phyloP scores from a whole-genome alignment of 2,329 filamentous ascomycete genomes.

The Beauveria rudraprayagi region DNA sequence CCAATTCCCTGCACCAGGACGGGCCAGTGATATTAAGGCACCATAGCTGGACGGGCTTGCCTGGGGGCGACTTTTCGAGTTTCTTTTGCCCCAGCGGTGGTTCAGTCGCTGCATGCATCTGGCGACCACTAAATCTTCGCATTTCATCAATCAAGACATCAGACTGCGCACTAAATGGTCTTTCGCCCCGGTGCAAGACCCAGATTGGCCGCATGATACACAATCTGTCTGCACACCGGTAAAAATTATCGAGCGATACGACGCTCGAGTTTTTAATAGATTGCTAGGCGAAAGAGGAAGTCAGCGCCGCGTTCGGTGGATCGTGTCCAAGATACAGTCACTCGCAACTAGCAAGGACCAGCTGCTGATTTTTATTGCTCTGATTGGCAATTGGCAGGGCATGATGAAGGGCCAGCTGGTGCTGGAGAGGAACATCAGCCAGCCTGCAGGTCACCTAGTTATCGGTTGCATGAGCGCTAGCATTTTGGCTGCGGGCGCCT shows the following conservation, averaged over 20 bases:
- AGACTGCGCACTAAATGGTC: background rate
- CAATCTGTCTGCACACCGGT: background rate
- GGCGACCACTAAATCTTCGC: background rate
- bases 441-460: constrained; percentile 1
- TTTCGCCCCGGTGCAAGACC: background rate
- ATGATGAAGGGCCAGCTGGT: background rate
- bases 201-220: background rate
- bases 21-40: background rate
- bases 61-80: background rate
- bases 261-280: background rate
- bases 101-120: background rate
- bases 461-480: background rate
- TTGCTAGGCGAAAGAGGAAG: background rate
- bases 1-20: background rate
- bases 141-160: background rate
- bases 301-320: background rate
- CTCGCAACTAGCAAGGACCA: background rate
- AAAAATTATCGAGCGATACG: background rate
- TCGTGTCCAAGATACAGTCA: background rate
- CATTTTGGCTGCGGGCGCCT: background rate
- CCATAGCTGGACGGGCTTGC: background rate
- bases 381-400: background rate
- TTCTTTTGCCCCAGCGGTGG: background rate
- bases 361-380: background rate
- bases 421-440: background rate